These are phyloP conservation scores for Populus hybrid DNA, from an alignment of 441 rosid species.

Conservation along the genomic window DNA sequence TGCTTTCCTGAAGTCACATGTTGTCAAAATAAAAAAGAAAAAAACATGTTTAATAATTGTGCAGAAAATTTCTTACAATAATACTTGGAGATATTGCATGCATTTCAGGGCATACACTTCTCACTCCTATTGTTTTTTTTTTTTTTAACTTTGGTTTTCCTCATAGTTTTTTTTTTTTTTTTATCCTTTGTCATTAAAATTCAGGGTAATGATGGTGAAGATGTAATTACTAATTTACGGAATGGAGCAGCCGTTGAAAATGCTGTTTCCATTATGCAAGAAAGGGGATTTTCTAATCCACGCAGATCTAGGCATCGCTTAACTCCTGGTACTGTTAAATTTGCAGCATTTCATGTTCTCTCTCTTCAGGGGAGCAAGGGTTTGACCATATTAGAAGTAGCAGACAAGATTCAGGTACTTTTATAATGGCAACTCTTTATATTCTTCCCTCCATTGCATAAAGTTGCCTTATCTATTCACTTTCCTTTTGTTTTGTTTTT, in stretches of 20 bases:
- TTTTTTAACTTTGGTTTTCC: slow-evolving; percentile 2
- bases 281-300: slow-evolving; percentile 64
- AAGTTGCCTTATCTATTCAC: not conserved
- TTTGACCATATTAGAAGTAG: slow-evolving; percentile 71
- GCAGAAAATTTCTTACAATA: not conserved
- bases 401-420: slow-evolving; percentile 81
- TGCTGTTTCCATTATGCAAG: slow-evolving; percentile 83
- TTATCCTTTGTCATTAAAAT: slow-evolving; percentile 4
- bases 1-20: not conserved
- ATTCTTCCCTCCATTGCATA: not conserved
- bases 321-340: slow-evolving; percentile 94
- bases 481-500: not conserved
- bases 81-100: not conserved
- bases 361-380: slow-evolving; percentile 76
- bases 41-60: not conserved
- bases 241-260: slow-evolving; percentile 82
- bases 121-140: not conserved
- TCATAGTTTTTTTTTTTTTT: not conserved
- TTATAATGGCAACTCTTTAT: not conserved
- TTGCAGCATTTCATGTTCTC: slow-evolving; percentile 84
- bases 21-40: too few species aligned
- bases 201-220: slow-evolving; percentile 65
- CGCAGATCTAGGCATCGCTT: slow-evolving; percentile 85
- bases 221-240: slow-evolving; percentile 61
- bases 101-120: not conserved